These are phyloP conservation scores for Cinnamomum micranthum DNA, from an alignment of 164 flowering plant genomes.

Conservation along the genomic window DNA sequence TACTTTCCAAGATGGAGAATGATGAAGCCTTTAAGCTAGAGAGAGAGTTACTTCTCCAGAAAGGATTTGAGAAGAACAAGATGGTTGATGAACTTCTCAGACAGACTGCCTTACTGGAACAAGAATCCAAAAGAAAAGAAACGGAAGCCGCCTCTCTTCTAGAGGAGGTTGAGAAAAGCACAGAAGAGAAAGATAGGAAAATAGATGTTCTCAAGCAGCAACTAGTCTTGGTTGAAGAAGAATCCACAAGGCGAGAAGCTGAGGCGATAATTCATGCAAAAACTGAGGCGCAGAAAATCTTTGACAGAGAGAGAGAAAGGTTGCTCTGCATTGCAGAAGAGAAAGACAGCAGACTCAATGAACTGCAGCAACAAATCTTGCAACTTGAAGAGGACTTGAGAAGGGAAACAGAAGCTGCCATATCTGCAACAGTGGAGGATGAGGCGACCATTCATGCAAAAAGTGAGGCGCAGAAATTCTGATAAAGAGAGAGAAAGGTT, in stretches of 20 bases:
- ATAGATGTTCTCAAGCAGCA: constrained; percentile 27
- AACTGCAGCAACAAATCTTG: constrained; percentile 26
- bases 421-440: constrained; percentile 13
- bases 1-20: constrained; percentile 28
- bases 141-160: constrained; percentile 21
- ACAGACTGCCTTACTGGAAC: constrained; percentile 29
- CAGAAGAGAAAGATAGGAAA: constrained; percentile 22
- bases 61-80: constrained; percentile 31
- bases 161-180: constrained; percentile 15
- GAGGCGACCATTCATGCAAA: constrained; percentile 8
- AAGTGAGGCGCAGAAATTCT: constrained; percentile 8
- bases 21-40: constrained; percentile 37
- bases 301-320: constrained; percentile 27
- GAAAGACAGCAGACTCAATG: constrained; percentile 14
- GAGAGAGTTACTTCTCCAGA: constrained; percentile 29
- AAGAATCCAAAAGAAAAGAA: constrained; percentile 25
- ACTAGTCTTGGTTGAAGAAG: constrained; percentile 19
- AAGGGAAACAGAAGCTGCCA: constrained; percentile 21
- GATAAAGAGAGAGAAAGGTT: constrained; percentile 29
- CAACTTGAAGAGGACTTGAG: constrained; percentile 17
- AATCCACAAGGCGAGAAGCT: constrained; percentile 16
- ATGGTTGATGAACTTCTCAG: constrained; percentile 34
- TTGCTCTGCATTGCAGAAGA: constrained; percentile 20
- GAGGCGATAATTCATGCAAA: constrained; percentile 8
- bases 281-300: constrained; percentile 9